Percentiles rank a stretch among this genome's conserved stretches.
phyloP scores from a whole-genome alignment of 176 grass and related monocot genomes.

The Carex cristatella region DNA sequence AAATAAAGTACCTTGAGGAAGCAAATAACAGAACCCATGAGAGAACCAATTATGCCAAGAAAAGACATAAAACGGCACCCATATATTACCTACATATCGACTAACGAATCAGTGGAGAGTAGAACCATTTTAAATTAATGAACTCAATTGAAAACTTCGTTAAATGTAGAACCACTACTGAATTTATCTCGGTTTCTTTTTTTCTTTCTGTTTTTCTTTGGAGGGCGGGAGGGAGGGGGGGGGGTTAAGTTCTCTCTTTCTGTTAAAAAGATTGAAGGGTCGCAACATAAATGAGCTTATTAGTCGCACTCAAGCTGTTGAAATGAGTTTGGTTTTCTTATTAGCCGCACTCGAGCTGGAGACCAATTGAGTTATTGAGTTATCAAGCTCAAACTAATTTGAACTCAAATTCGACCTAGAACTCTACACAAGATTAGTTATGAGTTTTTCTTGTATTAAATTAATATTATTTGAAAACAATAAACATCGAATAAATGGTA shows the following conservation, averaged over 20 bases:
- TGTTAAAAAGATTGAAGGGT: background rate
- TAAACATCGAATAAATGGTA: background rate
- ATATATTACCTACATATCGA: slow-evolving; percentile 39
- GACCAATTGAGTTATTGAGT: background rate
- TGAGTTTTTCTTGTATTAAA: background rate
- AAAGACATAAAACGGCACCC: slow-evolving; percentile 65
- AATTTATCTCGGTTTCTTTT: background rate
- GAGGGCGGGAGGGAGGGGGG: background rate
- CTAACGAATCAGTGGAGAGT: background rate
- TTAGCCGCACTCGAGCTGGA: background rate
- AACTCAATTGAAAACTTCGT: background rate
- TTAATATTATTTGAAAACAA: background rate
- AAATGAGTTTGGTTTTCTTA: background rate
- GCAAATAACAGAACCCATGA: slow-evolving; percentile 62
- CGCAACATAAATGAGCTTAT: background rate
- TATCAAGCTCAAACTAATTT: background rate
- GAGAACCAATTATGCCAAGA: slow-evolving; percentile 61
- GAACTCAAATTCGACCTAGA: background rate
- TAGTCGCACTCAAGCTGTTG: no score
- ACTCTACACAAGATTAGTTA: background rate
- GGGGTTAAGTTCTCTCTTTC: background rate
- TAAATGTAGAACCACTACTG: background rate
- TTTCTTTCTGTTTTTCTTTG: background rate
- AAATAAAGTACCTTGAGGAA: slow-evolving; percentile 55
- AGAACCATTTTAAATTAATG: background rate